A percentile compares a stretch with the other conserved stretches of the same genome.
phyloP scores from a whole-genome alignment of 192 early-diverging fungal species.

The Mortierella alpina region DNA sequence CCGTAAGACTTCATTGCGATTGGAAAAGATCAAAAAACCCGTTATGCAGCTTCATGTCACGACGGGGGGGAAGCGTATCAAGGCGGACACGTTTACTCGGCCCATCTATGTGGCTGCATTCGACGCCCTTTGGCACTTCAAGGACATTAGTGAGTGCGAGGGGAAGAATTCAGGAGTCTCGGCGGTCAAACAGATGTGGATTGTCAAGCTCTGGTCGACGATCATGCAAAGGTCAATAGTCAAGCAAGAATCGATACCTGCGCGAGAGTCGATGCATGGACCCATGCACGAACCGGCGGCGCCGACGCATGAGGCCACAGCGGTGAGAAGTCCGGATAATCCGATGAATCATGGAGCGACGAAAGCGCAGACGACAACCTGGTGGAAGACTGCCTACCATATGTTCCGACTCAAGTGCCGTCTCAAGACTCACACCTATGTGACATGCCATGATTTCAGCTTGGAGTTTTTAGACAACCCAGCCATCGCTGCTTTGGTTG shows the following conservation, averaged over 20 bases:
- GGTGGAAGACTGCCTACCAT: constrained; percentile 10
- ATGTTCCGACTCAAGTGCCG: constrained; percentile 17
- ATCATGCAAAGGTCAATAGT: no score
- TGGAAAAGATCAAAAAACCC: constrained; percentile 3
- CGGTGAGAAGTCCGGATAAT: no score
- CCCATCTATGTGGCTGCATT: constrained; percentile 19
- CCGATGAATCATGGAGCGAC: no score
- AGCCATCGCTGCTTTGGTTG: constrained; percentile 25
- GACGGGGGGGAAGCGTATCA: not conserved
- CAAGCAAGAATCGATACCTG: no score
- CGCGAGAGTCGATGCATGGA: no score
- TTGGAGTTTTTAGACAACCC: constrained; percentile 35
- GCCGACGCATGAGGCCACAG: no score
- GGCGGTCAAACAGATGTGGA: no score
- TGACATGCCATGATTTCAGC: constrained; percentile 14
- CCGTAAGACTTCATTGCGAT: constrained; percentile 5
- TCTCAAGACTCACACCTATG: not conserved
- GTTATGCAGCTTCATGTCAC: constrained; percentile 17
- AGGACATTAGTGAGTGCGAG: not conserved
- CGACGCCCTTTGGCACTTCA: constrained; percentile 11
- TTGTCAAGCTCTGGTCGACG: no score
- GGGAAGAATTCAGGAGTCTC: not conserved
- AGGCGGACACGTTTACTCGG: constrained; percentile 1
- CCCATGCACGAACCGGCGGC: no score
- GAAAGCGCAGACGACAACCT: not conserved